These are phyloP conservation scores for Diaporthe sp. DNA, from an alignment of 2,329 filamentous ascomycete species.

Conservation along the genomic window DNA sequence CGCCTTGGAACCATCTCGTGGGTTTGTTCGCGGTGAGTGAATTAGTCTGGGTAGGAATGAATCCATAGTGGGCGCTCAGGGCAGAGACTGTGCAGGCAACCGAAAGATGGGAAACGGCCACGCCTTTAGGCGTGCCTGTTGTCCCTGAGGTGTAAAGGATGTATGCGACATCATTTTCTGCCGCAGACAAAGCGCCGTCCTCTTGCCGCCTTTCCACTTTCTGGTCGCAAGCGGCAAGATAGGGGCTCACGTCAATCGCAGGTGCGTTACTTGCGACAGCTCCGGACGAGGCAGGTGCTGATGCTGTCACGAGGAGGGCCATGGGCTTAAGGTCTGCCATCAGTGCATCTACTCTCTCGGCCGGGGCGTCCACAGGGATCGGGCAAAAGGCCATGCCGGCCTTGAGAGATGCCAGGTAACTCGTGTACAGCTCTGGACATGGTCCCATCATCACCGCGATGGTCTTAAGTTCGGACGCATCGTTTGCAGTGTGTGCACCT, in stretches of 20 bases:
- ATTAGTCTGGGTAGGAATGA: constrained; percentile 41
- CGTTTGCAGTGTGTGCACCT: constrained; percentile 2
- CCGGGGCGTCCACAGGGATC: constrained; percentile 48
- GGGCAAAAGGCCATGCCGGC: constrained; percentile 50
- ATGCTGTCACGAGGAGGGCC: constrained; percentile 38
- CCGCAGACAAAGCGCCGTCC: not conserved
- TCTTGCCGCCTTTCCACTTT: constrained; percentile 24
- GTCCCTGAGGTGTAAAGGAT: constrained; percentile 48
- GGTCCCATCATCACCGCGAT: constrained; percentile 39
- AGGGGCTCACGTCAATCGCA: not conserved
- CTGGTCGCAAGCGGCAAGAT: not conserved
- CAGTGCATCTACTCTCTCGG: constrained; percentile 41
- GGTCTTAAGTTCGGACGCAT: constrained; percentile 4
- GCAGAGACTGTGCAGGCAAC: constrained; percentile 45
- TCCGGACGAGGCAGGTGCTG: not conserved
- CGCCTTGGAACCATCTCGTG: constrained; percentile 28
- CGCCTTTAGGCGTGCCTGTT: constrained; percentile 47
- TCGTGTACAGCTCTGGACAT: constrained; percentile 48
- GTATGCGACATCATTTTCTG: constrained; percentile 42
- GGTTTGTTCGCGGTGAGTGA: constrained; percentile 40
- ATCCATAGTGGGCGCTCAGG: constrained; percentile 38
- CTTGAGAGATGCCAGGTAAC: constrained; percentile 49
- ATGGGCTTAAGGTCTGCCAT: constrained; percentile 42
- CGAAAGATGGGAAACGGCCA: constrained; percentile 42
- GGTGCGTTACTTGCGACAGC: constrained; percentile 24